Percentiles rank a stretch among this genome's conserved stretches.
Evolutionary conservation across 2,329 filamentous ascomycete genomes (phyloP).

Genomic region (Penicillium expansum): DNA sequence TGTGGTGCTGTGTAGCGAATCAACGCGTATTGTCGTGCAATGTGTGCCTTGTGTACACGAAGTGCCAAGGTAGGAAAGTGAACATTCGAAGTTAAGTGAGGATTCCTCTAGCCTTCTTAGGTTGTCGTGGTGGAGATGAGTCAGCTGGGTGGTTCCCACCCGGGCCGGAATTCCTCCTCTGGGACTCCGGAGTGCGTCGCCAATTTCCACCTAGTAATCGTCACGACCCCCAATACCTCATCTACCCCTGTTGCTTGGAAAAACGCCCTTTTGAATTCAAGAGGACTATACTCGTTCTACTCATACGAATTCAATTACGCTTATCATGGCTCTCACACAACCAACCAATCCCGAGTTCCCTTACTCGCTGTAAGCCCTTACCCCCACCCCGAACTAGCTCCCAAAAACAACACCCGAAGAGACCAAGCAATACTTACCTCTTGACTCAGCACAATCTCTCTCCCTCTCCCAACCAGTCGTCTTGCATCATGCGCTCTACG

Average conservation of each 20-base stretch:
- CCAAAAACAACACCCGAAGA: not conserved
- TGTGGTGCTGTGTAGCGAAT: not conserved
- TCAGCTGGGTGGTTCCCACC: not conserved
- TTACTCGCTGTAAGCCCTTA: conserved; percentile 37
- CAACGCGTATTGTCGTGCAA: not conserved
- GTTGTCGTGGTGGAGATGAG: not conserved
- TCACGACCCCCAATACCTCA: not conserved
- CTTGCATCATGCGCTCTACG: conserved; percentile 73
- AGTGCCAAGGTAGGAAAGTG: not conserved
- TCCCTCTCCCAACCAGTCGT: conserved; percentile 77
- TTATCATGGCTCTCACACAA: conserved; percentile 23
- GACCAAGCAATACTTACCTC: conserved; percentile 7
- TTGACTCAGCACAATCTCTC: conserved; percentile 61
- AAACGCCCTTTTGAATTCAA: not conserved
- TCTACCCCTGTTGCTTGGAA: not conserved
- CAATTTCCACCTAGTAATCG: not conserved
- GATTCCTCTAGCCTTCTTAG: not conserved
- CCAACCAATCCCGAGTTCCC: conserved; percentile 34
- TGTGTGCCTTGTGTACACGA: not conserved
- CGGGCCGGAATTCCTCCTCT: not conserved
- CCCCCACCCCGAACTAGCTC: conserved; percentile 6
- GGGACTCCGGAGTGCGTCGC: not conserved
- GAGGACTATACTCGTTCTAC: not conserved
- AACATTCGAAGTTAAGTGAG: too few species aligned
- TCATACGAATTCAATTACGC: not conserved